These are phyloP conservation scores for Neurospora africana DNA, from an alignment of 495 filamentous ascomycete species.

Conservation along the genomic window DNA sequence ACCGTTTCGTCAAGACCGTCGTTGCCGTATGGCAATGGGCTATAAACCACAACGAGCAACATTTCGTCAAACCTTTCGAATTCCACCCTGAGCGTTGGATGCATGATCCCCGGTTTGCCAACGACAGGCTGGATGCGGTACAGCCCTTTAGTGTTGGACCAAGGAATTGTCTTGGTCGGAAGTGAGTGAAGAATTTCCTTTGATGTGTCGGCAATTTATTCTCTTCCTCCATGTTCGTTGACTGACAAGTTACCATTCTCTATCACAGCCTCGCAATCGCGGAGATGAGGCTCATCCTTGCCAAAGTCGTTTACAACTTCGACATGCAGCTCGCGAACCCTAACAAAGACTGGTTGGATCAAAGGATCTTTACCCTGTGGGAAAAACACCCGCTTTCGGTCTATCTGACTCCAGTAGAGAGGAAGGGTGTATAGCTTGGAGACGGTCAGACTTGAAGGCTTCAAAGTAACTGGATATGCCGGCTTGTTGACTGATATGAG, in stretches of 20 bases:
- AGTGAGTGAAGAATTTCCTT: slow-evolving; percentile 28
- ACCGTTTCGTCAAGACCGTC: slow-evolving; percentile 26
- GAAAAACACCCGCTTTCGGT: background rate
- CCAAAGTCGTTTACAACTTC: slow-evolving; percentile 37
- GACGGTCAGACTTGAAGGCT: background rate
- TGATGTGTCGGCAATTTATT: background rate
- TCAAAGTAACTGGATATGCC: background rate
- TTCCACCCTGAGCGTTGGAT: slow-evolving; percentile 47
- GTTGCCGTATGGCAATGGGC: slow-evolving; percentile 41
- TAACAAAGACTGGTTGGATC: slow-evolving; percentile 21
- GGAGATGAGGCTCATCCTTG: slow-evolving; percentile 40
- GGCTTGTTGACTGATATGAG: background rate
- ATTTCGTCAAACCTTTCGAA: slow-evolving; percentile 34
- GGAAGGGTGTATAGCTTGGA: background rate
- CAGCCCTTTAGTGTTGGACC: slow-evolving; percentile 45
- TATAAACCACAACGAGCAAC: slow-evolving; percentile 26
- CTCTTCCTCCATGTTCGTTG: background rate
- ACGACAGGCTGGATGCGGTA: slow-evolving; percentile 35
- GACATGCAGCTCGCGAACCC: slow-evolving; percentile 31
- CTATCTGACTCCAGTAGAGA: background rate
- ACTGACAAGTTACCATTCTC: background rate
- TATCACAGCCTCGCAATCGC: slow-evolving; percentile 3
- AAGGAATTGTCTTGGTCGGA: slow-evolving; percentile 46
- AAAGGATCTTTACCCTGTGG: background rate
- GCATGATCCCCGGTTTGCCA: slow-evolving; percentile 24